Evolutionary conservation across 2,329 filamentous ascomycete species (phyloP).

Genomic region (Zymoseptoria tritici): DNA sequence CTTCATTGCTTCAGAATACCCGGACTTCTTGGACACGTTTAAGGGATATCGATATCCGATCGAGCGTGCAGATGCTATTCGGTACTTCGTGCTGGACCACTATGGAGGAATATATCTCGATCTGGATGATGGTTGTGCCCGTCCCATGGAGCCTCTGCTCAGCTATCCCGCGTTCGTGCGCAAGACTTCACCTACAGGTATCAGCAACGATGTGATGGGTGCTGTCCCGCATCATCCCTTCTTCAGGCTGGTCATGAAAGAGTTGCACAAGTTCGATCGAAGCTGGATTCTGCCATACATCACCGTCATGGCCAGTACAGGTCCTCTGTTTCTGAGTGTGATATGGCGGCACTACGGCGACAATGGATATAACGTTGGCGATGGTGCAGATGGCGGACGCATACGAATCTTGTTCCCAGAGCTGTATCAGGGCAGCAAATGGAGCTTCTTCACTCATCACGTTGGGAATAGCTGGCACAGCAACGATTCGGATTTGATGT

Average conservation of each 20-base stretch:
- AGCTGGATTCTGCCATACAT: conserved; percentile 66
- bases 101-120: conserved; percentile 79
- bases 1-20: conserved; percentile 66
- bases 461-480: conserved; percentile 60
- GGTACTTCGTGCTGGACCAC: conserved; percentile 70
- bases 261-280: conserved; percentile 59
- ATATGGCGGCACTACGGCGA: conserved; percentile 68
- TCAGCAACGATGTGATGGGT: conserved; percentile 76
- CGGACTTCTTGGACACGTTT: conserved; percentile 63
- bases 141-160: conserved; percentile 57
- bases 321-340: conserved; percentile 67
- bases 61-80: conserved; percentile 66
- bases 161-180: conserved; percentile 63
- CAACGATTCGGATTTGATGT: conserved; percentile 56
- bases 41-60: conserved; percentile 68
- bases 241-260: conserved; percentile 62
- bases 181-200: conserved; percentile 66
- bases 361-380: conserved; percentile 37
- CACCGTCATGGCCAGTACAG: conserved; percentile 72
- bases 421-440: conserved; percentile 60
- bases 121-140: conserved; percentile 63
- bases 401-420: conserved; percentile 62
- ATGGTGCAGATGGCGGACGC: conserved; percentile 39
- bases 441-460: conserved; percentile 66
- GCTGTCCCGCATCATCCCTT: conserved; percentile 65